Evolutionary conservation across 306 rosid genomes (phyloP).

Genomic region (Leucaena leucocephala): DNA sequence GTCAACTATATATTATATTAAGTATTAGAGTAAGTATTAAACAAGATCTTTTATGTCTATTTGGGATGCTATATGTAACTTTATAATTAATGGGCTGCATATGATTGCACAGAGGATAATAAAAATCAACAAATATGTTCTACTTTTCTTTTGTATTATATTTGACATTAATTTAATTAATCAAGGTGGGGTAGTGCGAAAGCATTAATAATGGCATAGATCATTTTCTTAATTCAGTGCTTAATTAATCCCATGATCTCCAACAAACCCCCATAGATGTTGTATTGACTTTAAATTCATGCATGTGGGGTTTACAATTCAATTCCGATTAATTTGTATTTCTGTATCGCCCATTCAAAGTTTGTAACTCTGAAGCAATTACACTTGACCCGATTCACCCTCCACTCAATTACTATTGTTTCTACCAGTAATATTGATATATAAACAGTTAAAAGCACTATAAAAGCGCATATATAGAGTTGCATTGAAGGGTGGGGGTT

Average conservation of each 20-base stretch:
- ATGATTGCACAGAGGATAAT: slow-evolving; percentile 24
- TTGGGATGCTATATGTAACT: neutral
- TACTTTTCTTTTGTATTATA: slow-evolving; percentile 10
- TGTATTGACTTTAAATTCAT: too few relatives aligned
- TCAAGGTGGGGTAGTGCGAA: neutral
- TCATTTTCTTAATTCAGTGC: neutral
- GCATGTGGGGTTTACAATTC: too few relatives aligned
- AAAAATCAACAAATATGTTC: slow-evolving; percentile 10
- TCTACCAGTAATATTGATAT: neutral
- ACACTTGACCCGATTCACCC: neutral
- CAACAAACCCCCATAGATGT: too few relatives aligned
- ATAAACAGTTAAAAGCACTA: slow-evolving; percentile 1
- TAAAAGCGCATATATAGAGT: too few relatives aligned
- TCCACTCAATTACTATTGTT: neutral
- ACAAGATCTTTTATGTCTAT: too few relatives aligned
- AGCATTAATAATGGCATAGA: slow-evolving; percentile 11
- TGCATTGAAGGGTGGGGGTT: too few relatives aligned
- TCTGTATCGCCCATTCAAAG: neutral
- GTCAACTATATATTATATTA: too few relatives aligned
- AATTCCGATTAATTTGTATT: too few relatives aligned
- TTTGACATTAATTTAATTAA: slow-evolving; percentile 21
- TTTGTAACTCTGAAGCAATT: neutral
- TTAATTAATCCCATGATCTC: neutral
- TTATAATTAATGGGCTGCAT: slow-evolving; percentile 26
- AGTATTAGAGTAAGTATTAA: too few relatives aligned